phyloP scores from a whole-genome alignment of 306 rosid genomes.

The Albizia julibrissin region DNA sequence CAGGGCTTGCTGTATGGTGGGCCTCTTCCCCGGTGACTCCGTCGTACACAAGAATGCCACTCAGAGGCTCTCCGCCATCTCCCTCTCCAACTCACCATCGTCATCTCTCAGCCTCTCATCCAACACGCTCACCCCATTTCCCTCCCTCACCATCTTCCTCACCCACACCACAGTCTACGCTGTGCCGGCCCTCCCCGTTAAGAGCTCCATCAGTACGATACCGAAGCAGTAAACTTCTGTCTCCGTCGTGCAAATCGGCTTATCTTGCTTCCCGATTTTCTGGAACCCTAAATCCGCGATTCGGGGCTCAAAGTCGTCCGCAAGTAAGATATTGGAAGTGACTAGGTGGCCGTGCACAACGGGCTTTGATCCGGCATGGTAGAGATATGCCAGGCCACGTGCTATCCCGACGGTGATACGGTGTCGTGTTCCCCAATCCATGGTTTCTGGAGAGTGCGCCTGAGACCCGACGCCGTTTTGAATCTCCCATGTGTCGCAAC shows the following conservation, averaged over 20 bases:
- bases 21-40: constrained; percentile 72
- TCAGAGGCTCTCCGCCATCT: constrained; percentile 77
- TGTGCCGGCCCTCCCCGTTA: constrained; percentile 63
- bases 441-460: constrained; percentile 32
- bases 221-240: constrained; percentile 84
- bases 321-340: constrained; percentile 63
- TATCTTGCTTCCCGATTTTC: not conserved
- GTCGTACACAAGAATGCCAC: constrained; percentile 79
- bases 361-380: constrained; percentile 81
- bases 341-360: constrained; percentile 80
- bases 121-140: constrained; percentile 38
- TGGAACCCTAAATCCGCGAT: constrained; percentile 72
- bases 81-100: constrained; percentile 42
- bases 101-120: constrained; percentile 51
- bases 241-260: constrained; percentile 27
- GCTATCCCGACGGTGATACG: constrained; percentile 86
- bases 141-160: constrained; percentile 69
- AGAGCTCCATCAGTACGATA: constrained; percentile 66
- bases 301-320: constrained; percentile 68
- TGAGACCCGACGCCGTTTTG: constrained; percentile 39
- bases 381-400: constrained; percentile 87
- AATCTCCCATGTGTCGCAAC: constrained; percentile 80
- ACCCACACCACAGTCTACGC: constrained; percentile 61
- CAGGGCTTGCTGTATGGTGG: constrained; percentile 74
- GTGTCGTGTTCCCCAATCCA: constrained; percentile 83